Evolutionary conservation across 306 rosid genomes (phyloP), one percentile per base, ranked within the genome.

Genomic region (Phaseolus lunatus): DNA sequence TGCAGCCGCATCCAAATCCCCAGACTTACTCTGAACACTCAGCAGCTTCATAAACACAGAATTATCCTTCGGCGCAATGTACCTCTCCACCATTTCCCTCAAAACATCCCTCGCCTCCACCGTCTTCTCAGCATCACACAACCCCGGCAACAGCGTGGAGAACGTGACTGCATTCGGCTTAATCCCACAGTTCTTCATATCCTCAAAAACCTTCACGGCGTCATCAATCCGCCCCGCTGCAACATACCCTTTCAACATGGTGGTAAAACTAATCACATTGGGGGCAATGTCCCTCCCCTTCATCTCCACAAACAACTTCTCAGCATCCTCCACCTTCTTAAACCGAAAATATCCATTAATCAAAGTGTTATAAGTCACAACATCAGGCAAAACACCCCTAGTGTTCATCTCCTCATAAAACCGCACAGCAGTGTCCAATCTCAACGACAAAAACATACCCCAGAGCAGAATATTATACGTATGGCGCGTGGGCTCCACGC

Each of bases 371-470:
- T 92, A 92, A 0, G 97, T 90, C 2, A 92, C 98, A 26, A 87
- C 91, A 70, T 92, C 91, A 0, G 95, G 98, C 0, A 20, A 37
- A 83, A 90, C 66, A 24, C 74, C 89, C 78, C 88, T 80, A 69
- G 67, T 82, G 65, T 89, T 92, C 97, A 95, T 90, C 35, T 90
- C 97, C 47, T 89, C 89, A 58, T 83, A 89, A 70, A 95, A 92
- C n/a, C 97, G 80, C 72, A 85, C 77, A 0, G 97, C 97, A n/a
- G 96, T 90, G 71, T 92, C 92, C 71, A 92, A 85, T 80, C 89
- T 89, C 87, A 84, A 44, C 31, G 93, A 88, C 84, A 92, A 44
- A 76, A 95, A 87, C 89, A 95, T 87, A n/a, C 98, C 97, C 98
- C 98, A 90, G 12, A 94, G 70, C 80, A 94, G 82, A 20, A 94